phyloP scores from a whole-genome alignment of 495 filamentous ascomycete genomes.

The Penicillium steckii region DNA sequence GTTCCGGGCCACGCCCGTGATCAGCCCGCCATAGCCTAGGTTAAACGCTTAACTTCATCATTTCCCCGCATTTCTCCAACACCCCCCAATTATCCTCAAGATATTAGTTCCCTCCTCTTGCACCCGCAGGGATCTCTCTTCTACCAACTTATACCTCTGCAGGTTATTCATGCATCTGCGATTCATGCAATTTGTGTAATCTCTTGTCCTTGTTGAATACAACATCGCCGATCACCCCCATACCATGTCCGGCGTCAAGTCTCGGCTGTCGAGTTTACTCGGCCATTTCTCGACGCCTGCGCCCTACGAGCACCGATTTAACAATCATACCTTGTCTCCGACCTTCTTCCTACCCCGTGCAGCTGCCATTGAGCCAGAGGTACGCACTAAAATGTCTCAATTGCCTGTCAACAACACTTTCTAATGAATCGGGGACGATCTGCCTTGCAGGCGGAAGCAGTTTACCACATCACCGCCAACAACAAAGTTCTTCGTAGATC shows the following conservation, averaged over 20 bases:
- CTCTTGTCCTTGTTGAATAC: background rate
- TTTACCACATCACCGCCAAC: slow-evolving; percentile 86
- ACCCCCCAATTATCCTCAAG: background rate
- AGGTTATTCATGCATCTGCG: background rate
- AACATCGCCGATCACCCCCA: background rate
- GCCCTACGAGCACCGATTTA: slow-evolving; percentile 49
- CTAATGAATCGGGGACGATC: background rate
- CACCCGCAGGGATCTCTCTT: background rate
- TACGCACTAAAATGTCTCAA: slow-evolving; percentile 29
- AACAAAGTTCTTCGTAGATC: slow-evolving; percentile 66
- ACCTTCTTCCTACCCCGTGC: slow-evolving; percentile 89
- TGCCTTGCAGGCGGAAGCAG: slow-evolving; percentile 72
- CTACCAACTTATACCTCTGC: background rate
- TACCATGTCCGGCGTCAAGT: slow-evolving; percentile 55
- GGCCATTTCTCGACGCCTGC: slow-evolving; percentile 53
- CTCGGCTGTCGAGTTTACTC: slow-evolving; percentile 60
- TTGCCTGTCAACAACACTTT: background rate
- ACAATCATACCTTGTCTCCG: slow-evolving; percentile 81
- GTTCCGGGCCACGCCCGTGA: slow-evolving; percentile 13
- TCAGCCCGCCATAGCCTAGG: slow-evolving; percentile 18
- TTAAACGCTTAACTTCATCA: slow-evolving; percentile 3
- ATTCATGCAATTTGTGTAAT: background rate
- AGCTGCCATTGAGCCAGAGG: slow-evolving; percentile 69
- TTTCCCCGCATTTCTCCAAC: slow-evolving; percentile 29
- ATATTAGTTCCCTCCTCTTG: background rate